Conservation (phyloP, 257 asterid species). For the Euphrasia confusa region DNA sequence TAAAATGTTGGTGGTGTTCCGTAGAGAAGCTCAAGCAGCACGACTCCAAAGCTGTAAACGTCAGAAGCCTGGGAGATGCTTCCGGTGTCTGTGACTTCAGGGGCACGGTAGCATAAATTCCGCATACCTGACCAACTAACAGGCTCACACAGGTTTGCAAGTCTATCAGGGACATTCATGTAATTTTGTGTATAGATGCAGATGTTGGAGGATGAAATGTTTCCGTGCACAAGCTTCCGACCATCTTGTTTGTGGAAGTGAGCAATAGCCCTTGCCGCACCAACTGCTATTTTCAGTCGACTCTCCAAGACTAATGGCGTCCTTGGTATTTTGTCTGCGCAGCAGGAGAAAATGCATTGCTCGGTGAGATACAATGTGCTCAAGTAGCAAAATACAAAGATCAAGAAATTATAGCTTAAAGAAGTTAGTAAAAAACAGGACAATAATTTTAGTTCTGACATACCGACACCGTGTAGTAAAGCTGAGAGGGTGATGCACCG, state of each 20-base stretch:
- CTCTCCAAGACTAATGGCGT: slow-evolving; percentile 23
- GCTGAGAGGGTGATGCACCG: not conserved
- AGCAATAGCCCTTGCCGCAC: not conserved
- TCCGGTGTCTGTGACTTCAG: too few species aligned
- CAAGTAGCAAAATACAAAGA: too few species aligned
- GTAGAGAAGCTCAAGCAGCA: slow-evolving; percentile 23
- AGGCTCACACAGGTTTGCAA: slow-evolving; percentile 1
- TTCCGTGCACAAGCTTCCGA: not conserved
- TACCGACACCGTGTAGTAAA: not conserved
- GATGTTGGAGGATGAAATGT: slow-evolving; percentile 29
- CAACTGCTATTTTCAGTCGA: not conserved
- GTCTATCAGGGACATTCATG: slow-evolving; percentile 25
- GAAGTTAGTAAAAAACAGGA: too few species aligned
- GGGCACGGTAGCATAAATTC: not conserved
- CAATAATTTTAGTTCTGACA: not conserved
- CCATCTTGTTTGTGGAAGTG: not conserved
- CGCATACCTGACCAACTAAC: not conserved
- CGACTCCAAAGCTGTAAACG: slow-evolving; percentile 31
- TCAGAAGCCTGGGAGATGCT: slow-evolving; percentile 17
- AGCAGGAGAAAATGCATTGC: not conserved
- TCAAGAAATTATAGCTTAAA: too few species aligned
- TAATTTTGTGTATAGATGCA: slow-evolving; percentile 17
- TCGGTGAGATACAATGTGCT: too few species aligned
- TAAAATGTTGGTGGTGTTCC: not conserved
- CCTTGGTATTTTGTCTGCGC: slow-evolving; percentile 15